phyloP scores from a whole-genome alignment of 805 yeast genomes.

The Cephaloascus albidus region DNA sequence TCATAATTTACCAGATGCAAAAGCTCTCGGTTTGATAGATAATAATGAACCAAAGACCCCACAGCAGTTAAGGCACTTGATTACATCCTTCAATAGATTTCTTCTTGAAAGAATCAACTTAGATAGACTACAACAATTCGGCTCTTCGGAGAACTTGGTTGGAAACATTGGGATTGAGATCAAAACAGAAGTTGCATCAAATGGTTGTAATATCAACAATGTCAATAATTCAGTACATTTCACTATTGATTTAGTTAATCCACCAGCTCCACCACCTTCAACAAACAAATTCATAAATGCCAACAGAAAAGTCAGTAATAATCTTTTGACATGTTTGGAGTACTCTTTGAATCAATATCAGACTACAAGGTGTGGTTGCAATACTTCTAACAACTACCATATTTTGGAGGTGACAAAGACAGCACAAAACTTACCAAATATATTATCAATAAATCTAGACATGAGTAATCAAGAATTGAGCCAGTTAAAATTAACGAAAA shows the following conservation, averaged over 20 bases:
- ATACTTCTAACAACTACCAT: conserved; percentile 41
- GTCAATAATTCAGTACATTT: conserved; percentile 23
- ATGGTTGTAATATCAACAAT: conserved; percentile 27
- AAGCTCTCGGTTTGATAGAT: conserved; percentile 41
- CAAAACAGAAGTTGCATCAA: conserved; percentile 30
- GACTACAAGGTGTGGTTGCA: conserved; percentile 44
- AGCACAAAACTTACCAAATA: conserved; percentile 51
- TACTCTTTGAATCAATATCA: conserved; percentile 45
- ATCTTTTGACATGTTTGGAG: conserved; percentile 47
- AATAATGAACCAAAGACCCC: conserved; percentile 36
- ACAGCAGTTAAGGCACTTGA: conserved; percentile 29
- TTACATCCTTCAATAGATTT: conserved; percentile 51
- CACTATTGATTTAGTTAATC: conserved; percentile 33
- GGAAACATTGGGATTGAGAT: conserved; percentile 31
- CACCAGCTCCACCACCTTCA: conserved; percentile 14
- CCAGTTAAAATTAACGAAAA: conserved; percentile 34
- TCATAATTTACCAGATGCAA: conserved; percentile 39
- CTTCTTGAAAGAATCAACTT: conserved; percentile 39
- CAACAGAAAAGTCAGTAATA: background rate
- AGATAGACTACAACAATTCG: conserved; percentile 34
- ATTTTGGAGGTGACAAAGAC: conserved; percentile 42
- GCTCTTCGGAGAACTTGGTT: conserved; percentile 7
- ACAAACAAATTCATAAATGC: conserved; percentile 3
- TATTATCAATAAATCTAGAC: conserved; percentile 53
- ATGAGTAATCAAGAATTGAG: conserved; percentile 47